Base-by-base conservation (phyloP, 2,329 filamentous ascomycete species). In the Epichloe glyceriae region DNA sequence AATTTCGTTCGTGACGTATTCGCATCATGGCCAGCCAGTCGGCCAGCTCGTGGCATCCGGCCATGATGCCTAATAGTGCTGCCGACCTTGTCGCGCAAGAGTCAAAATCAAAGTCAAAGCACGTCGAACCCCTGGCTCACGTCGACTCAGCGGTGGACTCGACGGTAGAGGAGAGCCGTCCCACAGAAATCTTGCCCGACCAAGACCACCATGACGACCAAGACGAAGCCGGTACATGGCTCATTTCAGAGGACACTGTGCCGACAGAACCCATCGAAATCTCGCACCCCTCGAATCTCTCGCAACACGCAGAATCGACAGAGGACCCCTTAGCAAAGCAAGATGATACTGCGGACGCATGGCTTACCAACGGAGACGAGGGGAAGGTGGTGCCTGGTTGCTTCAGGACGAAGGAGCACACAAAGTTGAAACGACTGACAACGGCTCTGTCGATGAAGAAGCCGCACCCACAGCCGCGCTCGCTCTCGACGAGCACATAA, bases 11-110 rank as follows among this genome's bases (percentile, higher is more conserved):
- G 49, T 46, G 15, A 19, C 45, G 37, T 33, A 44, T 50, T 58
- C 55, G 57, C 51, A 61, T 52, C 52, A 72, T 72, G 69, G 65
- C 65, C 56, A 59, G 61, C 55, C 67, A 66, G 59, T 55, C 58
- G 51, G 57, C 61, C 48, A 62, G 61, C 53, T 64, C 67, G 59
- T 70, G 69, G 68, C 66, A 70, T 56, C 67, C 69, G 56, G 67
- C 69, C 47, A 57, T 67, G 52, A 67, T 70, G 62, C 69, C 71
- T 34, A 64, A 64, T 52, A 57, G 53, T 51, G 39, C 39, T 33
- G 47, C 49, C 43, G 52, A 54, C 35, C 5, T 51, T 7, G 43
- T 45, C 22, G 34, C 37, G 12, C 43, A 38, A 47, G 38, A 40
- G 6, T 34, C 19, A 20, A 45, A 50, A 26, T 26, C 40, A 20